Evolutionary conservation across 768 basidiomycete genomes (phyloP).

Genomic region (Royoungia palumana): DNA sequence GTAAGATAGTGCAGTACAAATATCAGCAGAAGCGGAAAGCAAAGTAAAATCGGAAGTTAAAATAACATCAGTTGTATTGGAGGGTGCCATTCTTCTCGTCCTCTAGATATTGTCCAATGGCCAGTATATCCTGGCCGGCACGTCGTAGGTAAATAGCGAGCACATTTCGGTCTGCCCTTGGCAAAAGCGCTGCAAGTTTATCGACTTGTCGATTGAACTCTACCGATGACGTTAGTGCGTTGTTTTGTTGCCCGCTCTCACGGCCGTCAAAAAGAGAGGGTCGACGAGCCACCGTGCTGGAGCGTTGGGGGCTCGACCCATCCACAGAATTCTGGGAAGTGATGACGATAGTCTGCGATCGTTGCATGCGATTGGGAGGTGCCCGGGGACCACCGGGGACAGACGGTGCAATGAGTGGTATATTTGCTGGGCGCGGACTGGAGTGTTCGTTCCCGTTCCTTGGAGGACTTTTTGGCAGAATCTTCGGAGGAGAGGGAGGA

Average conservation of each 20-base stretch:
- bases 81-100: slow-evolving; percentile 76
- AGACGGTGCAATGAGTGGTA: slow-evolving; percentile 40
- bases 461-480: slow-evolving; percentile 38
- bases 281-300: slow-evolving; percentile 27
- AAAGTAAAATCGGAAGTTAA: background rate
- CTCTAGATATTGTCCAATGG: slow-evolving; percentile 84
- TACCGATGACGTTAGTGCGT: slow-evolving; percentile 21
- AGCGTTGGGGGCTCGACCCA: slow-evolving; percentile 25
- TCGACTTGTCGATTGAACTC: slow-evolving; percentile 69
- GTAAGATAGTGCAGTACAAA: slow-evolving; percentile 13
- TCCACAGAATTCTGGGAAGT: slow-evolving; percentile 27
- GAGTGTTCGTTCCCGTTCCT: slow-evolving; percentile 23
- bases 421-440: slow-evolving; percentile 30
- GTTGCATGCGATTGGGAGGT: slow-evolving; percentile 54
- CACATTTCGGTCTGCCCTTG: slow-evolving; percentile 64
- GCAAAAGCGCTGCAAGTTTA: slow-evolving; percentile 65
- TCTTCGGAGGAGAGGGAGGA: slow-evolving; percentile 33
- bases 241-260: slow-evolving; percentile 7
- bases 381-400: slow-evolving; percentile 77
- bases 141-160: slow-evolving; percentile 71
- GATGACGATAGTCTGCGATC: slow-evolving; percentile 65
- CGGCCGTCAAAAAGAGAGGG: slow-evolving; percentile 31
- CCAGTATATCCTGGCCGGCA: slow-evolving; percentile 75
- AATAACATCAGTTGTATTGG: slow-evolving; percentile 31
- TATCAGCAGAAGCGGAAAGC: slow-evolving; percentile 11